Conservation (phyloP, 352 stramenopile species). For the Plasmopara halstedii region DNA sequence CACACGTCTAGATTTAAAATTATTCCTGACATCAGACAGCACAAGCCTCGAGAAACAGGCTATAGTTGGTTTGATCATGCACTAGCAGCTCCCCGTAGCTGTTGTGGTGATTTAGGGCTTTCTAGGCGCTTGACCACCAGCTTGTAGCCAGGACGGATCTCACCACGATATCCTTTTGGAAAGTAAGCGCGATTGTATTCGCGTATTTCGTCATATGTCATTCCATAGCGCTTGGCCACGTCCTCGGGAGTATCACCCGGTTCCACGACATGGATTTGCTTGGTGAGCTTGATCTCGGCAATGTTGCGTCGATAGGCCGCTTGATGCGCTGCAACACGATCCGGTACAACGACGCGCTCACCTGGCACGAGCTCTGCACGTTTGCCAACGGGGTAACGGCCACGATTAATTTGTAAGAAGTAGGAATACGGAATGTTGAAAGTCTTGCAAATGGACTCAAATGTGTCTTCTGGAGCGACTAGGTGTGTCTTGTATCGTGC, state of each 20-base stretch:
- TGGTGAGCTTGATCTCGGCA: constrained; percentile 75
- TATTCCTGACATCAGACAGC: constrained; percentile 4
- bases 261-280: constrained; percentile 81
- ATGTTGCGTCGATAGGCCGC: constrained; percentile 60
- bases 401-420: constrained; percentile 75
- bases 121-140: constrained; percentile 65
- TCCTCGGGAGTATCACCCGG: constrained; percentile 60
- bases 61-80: constrained; percentile 12
- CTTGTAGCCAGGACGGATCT: constrained; percentile 73
- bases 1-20: constrained; percentile 8
- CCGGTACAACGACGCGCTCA: constrained; percentile 69
- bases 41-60: constrained; percentile 9
- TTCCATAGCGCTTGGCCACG: constrained; percentile 51
- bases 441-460: constrained; percentile 57
- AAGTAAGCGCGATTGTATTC: constrained; percentile 84
- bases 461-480: constrained; percentile 44
- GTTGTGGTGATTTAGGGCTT: constrained; percentile 1
- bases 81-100: constrained; percentile 14
- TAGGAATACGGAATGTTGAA: constrained; percentile 64
- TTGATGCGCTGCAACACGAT: constrained; percentile 43
- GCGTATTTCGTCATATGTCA: constrained; percentile 82
- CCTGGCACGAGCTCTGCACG: constrained; percentile 51
- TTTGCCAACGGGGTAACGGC: constrained; percentile 54
- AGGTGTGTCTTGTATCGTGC: constrained; percentile 67
- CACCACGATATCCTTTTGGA: constrained; percentile 74